Evolutionary conservation across 371 early-diverging fungal genomes (phyloP), one percentile per base, ranked within the genome.

Genomic region (Nosema muscidifuracis): DNA sequence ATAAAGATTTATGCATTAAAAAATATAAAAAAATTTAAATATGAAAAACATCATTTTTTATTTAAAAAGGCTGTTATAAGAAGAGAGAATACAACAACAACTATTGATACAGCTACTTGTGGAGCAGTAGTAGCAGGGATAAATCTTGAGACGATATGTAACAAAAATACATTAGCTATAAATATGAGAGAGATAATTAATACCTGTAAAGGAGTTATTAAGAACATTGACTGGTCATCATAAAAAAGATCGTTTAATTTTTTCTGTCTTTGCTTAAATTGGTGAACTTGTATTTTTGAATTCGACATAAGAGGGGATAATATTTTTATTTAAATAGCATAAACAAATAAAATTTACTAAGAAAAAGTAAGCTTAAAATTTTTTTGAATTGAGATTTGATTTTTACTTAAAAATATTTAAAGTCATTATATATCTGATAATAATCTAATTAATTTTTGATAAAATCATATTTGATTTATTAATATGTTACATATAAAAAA

Each of bases 141-240:
- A 71, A 83, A 73, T 69, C 74, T 75, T n/a, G 69, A 65, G 13
- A 77, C 62, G 24, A 83, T 57, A 70, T 83, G 84, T 16, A 80
- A 68, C 0, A 77, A 13, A 64, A 81, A 75, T 18, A 83, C 79
- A 67, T 66, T 77, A 24, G 34, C 73, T 36, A 83, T 80, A 71
- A 81, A 81, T 28, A 71, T 65, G 0, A 83, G 33, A 15, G 81
- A 81, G 9, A 81, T 67, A 22, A 81, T 62, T 20, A 83, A 51
- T 6, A 81, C 78, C n/a, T 80, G 74, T 16, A 79, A 75, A 0
- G 84, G 81, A 33, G 73, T 47, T 0, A 77, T 51, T 1, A 22
- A 26, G 9, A 77, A 55, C 0, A 64, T 24, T 24, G 74, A 62
- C 34, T 51, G 33, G n/a, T 67, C 40, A 31, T 73, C 73, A 31